Base-by-base conservation (phyloP, 805 yeast genomes). In the Lipomyces mesembrius region DNA sequence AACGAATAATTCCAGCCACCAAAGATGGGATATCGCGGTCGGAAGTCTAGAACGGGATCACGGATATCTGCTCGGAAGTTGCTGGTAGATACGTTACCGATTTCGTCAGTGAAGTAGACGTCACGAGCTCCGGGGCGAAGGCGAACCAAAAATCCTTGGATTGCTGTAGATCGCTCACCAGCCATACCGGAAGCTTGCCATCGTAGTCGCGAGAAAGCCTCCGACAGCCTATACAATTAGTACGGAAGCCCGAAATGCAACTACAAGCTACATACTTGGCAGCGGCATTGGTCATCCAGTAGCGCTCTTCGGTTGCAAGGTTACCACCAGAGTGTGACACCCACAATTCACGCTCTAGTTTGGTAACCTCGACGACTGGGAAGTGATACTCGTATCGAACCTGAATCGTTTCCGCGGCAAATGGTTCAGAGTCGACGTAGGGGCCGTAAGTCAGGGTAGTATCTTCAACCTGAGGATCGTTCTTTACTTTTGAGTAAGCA, bases 1-100 rank as follows among this genome's bases (percentile, higher is more conserved):
- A 91, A 95, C 79, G 94, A 92, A 79, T 92, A 94, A 74, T 88
- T 84, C 99, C 99, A 95, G 55, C 93, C 96, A 59, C 99, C 99
- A 78, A 91, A 90, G 6, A 95, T 77, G n/a, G 99, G 99, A 81
- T 82, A 95, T 77, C 99, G 85, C 64, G 98, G 98, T 74, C 84
- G 85, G 71, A 95, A 77, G 46, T 88, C 80, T 59, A 91, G 79
- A 67, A 79, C 78, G 55, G 83, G 78, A 54, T 78, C 78, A n/a
- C 73, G 69, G 17, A 54, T 56, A 17, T 66, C 68, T 17, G 68
- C 60, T 7, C 73, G 58, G 68, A 79, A 72, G 29, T 81, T 80
- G 60, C 89, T 88, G 2, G 98, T 90, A 6, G 97, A 88, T 14
- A 94, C 97, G 79, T 91, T 91, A 49, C 99, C 99, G 35, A 94